Percentiles rank a stretch among this genome's conserved stretches.
Conservation (phyloP, 2,329 filamentous ascomycete species). For the Fusarium setosum region DNA sequence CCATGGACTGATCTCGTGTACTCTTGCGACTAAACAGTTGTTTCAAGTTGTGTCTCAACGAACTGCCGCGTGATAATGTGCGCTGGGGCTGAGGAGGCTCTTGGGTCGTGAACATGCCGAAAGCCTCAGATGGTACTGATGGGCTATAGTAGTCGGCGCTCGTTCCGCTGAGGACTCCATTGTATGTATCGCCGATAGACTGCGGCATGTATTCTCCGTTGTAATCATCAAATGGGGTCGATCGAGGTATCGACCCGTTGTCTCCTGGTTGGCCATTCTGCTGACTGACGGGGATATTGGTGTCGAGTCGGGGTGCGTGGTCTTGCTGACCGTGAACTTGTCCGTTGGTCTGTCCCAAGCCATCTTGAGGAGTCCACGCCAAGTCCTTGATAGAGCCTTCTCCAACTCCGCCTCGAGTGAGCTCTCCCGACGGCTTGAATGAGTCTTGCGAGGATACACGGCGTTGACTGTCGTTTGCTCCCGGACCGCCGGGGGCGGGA, state of each 20-base stretch:
- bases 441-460: slow-evolving; percentile 53
- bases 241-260: slow-evolving; percentile 31
- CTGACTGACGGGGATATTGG: slow-evolving; percentile 17
- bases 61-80: slow-evolving; percentile 48
- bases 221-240: slow-evolving; percentile 36
- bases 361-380: slow-evolving; percentile 39
- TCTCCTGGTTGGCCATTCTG: slow-evolving; percentile 16
- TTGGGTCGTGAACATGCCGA: slow-evolving; percentile 50
- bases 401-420: slow-evolving; percentile 42
- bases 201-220: slow-evolving; percentile 44
- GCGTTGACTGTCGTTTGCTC: slow-evolving; percentile 37
- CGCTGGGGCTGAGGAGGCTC: slow-evolving; percentile 40
- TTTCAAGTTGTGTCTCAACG: slow-evolving; percentile 50
- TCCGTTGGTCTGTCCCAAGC: slow-evolving; percentile 19
- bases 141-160: slow-evolving; percentile 57
- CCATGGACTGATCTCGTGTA: slow-evolving; percentile 45
- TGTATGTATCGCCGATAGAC: slow-evolving; percentile 42
- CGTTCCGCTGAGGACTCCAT: slow-evolving; percentile 48
- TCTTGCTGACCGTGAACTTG: slow-evolving; percentile 21
- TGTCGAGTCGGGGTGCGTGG: slow-evolving; percentile 30
- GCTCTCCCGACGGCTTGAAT: slow-evolving; percentile 45
- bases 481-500: slow-evolving; percentile 21
- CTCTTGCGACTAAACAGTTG: slow-evolving; percentile 51
- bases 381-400: slow-evolving; percentile 41
- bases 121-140: slow-evolving; percentile 54